These are phyloP conservation scores for Mychonastes homosphaera DNA, from an alignment of 139 green algal species.

Conservation along the genomic window DNA sequence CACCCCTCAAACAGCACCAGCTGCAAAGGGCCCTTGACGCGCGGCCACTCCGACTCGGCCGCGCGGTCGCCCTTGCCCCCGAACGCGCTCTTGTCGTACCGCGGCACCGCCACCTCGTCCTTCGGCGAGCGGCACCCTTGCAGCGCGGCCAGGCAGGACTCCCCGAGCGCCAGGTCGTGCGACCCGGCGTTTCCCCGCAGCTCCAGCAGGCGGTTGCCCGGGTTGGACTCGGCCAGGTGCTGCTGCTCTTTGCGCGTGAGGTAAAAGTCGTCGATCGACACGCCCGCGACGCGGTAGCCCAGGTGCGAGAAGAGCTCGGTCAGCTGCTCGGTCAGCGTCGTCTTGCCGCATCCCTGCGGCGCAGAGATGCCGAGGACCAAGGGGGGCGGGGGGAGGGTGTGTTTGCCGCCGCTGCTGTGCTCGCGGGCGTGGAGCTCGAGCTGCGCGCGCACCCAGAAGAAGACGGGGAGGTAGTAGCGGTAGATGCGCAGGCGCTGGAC, in stretches of 20 bases:
- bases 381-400: neutral
- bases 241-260: slow-evolving; percentile 39
- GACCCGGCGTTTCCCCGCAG: slow-evolving; percentile 85
- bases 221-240: slow-evolving; percentile 37
- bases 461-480: slow-evolving; percentile 91
- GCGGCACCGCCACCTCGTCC: too few species aligned
- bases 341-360: slow-evolving; percentile 91
- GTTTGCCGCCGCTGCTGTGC: neutral
- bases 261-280: slow-evolving; percentile 99
- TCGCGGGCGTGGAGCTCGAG: slow-evolving; percentile 54
- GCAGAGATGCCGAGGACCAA: slow-evolving; percentile 78
- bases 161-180: slow-evolving; percentile 85
- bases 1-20: slow-evolving; percentile 97
- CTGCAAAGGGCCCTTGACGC: slow-evolving; percentile 51
- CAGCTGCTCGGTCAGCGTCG: slow-evolving; percentile 85
- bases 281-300: slow-evolving; percentile 45
- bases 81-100: slow-evolving; percentile 87
- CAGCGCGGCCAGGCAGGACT: neutral
- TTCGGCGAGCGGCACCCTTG: slow-evolving; percentile 3
- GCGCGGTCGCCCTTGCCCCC: slow-evolving; percentile 73
- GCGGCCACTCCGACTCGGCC: slow-evolving; percentile 38
- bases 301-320: slow-evolving; percentile 58
- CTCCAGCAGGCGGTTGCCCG: slow-evolving; percentile 74
- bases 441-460: slow-evolving; percentile 67
- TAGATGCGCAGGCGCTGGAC: slow-evolving; percentile 56